Base-by-base conservation (phyloP, 1,284 basidiomycete species). In the Ganoderma multipileum region DNA sequence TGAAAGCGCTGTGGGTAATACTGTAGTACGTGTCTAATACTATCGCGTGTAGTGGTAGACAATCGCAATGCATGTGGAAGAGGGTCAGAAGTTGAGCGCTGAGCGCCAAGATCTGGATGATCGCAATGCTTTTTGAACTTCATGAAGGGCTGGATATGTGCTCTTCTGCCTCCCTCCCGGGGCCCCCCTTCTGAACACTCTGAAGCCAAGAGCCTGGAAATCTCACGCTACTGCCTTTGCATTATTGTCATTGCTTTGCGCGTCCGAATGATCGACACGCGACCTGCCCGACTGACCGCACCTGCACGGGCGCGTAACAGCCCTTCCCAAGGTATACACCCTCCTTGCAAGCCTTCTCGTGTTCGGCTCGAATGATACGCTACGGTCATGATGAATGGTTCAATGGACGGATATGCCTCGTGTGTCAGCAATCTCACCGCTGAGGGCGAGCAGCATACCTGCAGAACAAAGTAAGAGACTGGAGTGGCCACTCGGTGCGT, bases 361-460 rank as follows among this genome's bases (percentile, higher is more conserved):
- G 12, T 23, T 9, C 30, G 30, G 36, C 33, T 8, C 33, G 55
- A 38, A 38, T 20, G 20, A 5, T 58, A 2, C 7, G 6, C 30
- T 9, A 38, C 11, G 55, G 1, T 58, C 55, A 20, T 9, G 16
- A 16, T 58, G 33, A 33, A 58, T 33, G 33, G 33, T 33, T 33
- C 33, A 33, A 33, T 38, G 55, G 16, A 16, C 38, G 41, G 38
- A 60, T 38, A 60, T 44, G 58, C 52, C 50, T 61, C 50, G 8
- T 66, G 20, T 28, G 14, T 36, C 26, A 36, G 14, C 57, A 66
- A 64, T 50, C 30, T 20, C 65, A 55, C 65, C 66, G 38, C 58
- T 38, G n/a, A 69, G 73, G 41, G 74, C 73, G 57, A 74, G 69
- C 42, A 74, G 73, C n/a, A 71, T 74, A 7, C 74, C 73, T 9